Evolutionary conservation across 345 rosid genomes (phyloP).

Genomic region (Hevea brasiliensis): DNA sequence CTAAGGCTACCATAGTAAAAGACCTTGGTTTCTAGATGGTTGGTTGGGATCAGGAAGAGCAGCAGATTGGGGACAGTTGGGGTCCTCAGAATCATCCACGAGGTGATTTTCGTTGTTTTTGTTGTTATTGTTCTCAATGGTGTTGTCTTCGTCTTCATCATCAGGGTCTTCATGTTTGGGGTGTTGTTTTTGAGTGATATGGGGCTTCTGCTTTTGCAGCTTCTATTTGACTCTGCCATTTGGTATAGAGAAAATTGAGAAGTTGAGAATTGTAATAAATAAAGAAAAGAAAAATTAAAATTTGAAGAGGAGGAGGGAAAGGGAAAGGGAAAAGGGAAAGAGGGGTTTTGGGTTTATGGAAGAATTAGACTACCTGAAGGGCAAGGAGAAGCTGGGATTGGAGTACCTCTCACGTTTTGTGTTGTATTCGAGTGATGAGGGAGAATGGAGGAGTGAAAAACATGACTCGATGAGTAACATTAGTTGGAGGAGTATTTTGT

Average conservation of each 20-base stretch:
- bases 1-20: conserved; percentile 54
- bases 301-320: too few species aligned
- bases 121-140: conserved; percentile 40
- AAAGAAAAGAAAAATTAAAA: background rate
- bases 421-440: too few species aligned
- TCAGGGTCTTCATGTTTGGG: conserved; percentile 58
- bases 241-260: conserved; percentile 14
- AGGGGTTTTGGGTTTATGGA: conserved; percentile 11
- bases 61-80: conserved; percentile 21
- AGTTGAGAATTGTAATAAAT: background rate
- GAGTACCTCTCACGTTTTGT: too few species aligned
- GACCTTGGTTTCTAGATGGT: conserved; percentile 43
- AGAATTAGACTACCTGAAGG: conserved; percentile 46
- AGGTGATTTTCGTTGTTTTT: conserved; percentile 8
- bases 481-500: too few species aligned
- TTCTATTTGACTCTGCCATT: conserved; percentile 84
- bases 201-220: conserved; percentile 64
- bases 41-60: conserved; percentile 6
- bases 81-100: conserved; percentile 41
- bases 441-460: too few species aligned
- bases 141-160: conserved; percentile 42
- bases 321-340: too few species aligned
- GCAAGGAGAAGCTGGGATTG: conserved; percentile 88
- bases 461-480: too few species aligned
- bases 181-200: conserved; percentile 36